Percentiles rank a stretch among this genome's conserved stretches.
phyloP scores from a whole-genome alignment of 768 basidiomycete genomes.

The Filobasidium wieringae region DNA sequence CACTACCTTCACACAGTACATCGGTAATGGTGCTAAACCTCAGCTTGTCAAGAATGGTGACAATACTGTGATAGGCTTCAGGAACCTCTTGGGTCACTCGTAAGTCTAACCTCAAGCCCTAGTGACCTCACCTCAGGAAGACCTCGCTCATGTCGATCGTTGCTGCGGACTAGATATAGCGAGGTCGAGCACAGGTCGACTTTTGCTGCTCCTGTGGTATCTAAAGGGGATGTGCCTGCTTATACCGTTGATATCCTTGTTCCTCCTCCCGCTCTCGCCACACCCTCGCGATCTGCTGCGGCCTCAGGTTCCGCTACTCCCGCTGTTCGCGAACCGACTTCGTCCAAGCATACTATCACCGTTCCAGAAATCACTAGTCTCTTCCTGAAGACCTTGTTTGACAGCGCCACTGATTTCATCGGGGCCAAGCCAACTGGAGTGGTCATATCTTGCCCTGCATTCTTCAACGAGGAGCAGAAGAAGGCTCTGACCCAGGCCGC shows the following conservation, averaged over 20 bases:
- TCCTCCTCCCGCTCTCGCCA: slow-evolving; percentile 51
- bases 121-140: background rate
- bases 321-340: slow-evolving; percentile 44
- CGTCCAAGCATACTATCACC: slow-evolving; percentile 58
- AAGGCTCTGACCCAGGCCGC: slow-evolving; percentile 63
- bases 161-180: no score
- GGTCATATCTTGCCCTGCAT: slow-evolving; percentile 69
- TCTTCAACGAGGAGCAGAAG: slow-evolving; percentile 58
- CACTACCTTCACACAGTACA: slow-evolving; percentile 52
- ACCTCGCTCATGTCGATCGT: no score
- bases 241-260: slow-evolving; percentile 74
- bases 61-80: slow-evolving; percentile 91
- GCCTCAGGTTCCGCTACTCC: slow-evolving; percentile 41
- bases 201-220: slow-evolving; percentile 56
- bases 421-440: slow-evolving; percentile 61
- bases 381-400: slow-evolving; percentile 70
- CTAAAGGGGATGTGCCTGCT: slow-evolving; percentile 50
- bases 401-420: slow-evolving; percentile 82
- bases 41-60: slow-evolving; percentile 89
- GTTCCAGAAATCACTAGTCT: slow-evolving; percentile 71
- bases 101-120: slow-evolving; percentile 30
- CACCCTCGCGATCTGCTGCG: slow-evolving; percentile 22
- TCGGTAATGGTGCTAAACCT: slow-evolving; percentile 84
- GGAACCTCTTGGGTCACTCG: slow-evolving; percentile 87
- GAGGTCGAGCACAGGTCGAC: slow-evolving; percentile 38